A percentile compares a stretch with the other conserved stretches of the same genome.
These are phyloP conservation scores for Cryptococcus sp. DNA, from an alignment of 1,284 basidiomycete genomes.

Conservation along the genomic window DNA sequence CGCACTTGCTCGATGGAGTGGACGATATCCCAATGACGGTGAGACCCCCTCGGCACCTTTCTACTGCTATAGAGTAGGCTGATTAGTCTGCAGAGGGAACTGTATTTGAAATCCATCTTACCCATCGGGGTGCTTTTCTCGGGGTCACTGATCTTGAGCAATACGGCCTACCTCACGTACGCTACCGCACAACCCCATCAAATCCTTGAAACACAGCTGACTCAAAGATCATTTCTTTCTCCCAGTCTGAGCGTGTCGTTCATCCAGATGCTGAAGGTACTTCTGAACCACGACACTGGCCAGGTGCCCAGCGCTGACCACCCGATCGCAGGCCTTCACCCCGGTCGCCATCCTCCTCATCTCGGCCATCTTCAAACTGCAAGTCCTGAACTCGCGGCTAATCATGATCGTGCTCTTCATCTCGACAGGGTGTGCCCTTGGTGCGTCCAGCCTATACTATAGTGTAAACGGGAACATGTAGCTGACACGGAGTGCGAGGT, in stretches of 20 bases:
- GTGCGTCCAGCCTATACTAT: slow-evolving; percentile 52
- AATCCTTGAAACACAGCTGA: slow-evolving; percentile 5
- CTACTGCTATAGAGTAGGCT: neutral
- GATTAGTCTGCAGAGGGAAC: slow-evolving; percentile 54
- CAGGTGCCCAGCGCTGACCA: neutral
- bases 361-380: slow-evolving; percentile 79
- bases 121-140: slow-evolving; percentile 92
- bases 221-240: neutral
- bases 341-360: slow-evolving; percentile 92
- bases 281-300: slow-evolving; percentile 1
- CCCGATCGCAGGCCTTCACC: slow-evolving; percentile 68
- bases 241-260: slow-evolving; percentile 82
- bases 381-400: slow-evolving; percentile 75
- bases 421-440: slow-evolving; percentile 63
- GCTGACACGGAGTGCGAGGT: slow-evolving; percentile 10
- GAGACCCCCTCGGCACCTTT: too few relatives aligned
- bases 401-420: slow-evolving; percentile 65
- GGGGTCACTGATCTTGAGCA: slow-evolving; percentile 85
- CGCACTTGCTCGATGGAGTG: slow-evolving; percentile 75
- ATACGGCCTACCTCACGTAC: slow-evolving; percentile 78
- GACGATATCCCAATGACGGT: slow-evolving; percentile 77
- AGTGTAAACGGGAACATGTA: neutral
- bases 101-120: slow-evolving; percentile 81
- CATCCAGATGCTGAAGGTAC: slow-evolving; percentile 96
- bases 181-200: neutral